Conservation (phyloP, 306 rosid genomes). For the Cucurbita ficifolia region DNA sequence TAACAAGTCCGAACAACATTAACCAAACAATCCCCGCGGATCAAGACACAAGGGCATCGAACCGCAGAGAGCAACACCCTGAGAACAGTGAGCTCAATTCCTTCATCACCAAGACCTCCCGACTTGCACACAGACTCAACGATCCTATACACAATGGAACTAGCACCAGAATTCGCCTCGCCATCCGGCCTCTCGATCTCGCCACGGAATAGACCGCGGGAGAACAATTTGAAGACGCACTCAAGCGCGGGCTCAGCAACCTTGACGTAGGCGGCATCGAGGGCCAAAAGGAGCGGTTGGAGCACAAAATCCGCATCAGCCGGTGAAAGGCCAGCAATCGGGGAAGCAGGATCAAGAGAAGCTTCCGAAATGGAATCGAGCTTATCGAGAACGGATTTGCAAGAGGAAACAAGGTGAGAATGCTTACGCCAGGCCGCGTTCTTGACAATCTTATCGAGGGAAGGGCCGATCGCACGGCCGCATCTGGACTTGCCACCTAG, state of each 20-base stretch:
- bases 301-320: conserved; percentile 61
- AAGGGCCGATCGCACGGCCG: conserved; percentile 81
- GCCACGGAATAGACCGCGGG: conserved; percentile 61
- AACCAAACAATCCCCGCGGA: conserved; percentile 72
- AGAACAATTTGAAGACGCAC: conserved; percentile 75
- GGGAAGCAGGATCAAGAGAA: conserved; percentile 28
- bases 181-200: conserved; percentile 46
- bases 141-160: conserved; percentile 27
- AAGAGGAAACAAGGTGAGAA: conserved; percentile 76
- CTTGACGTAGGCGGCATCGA: conserved; percentile 64
- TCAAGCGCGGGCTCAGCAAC: conserved; percentile 96
- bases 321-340: conserved; percentile 46
- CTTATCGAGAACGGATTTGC: conserved; percentile 81
- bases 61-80: conserved; percentile 71
- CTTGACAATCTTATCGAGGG: conserved; percentile 84
- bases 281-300: conserved; percentile 64
- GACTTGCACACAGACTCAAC: conserved; percentile 68
- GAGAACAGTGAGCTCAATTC: conserved; percentile 67
- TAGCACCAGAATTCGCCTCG: conserved; percentile 12
- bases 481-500: conserved; percentile 82
- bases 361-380: conserved; percentile 58
- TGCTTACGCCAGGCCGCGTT: conserved; percentile 99
- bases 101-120: conserved; percentile 73
- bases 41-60: conserved; percentile 56
- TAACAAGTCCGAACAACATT: conserved; percentile 81